Conservation (phyloP, 345 rosid genomes). For the Angophora floribunda region DNA sequence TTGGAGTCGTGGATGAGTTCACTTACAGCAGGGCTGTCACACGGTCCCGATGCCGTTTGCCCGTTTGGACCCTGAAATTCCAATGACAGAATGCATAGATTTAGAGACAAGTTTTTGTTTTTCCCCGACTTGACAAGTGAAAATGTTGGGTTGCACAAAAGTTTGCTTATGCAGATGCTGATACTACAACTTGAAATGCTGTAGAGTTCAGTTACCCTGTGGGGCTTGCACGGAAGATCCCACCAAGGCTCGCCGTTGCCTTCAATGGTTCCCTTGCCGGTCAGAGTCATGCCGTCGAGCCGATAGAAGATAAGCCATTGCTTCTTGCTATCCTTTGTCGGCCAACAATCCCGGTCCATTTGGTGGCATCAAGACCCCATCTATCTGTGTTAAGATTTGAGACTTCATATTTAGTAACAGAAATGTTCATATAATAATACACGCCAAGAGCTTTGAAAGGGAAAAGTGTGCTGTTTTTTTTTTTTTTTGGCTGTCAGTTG, state of each 20-base stretch:
- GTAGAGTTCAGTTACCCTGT: slow-evolving; percentile 39
- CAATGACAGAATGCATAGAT: not conserved
- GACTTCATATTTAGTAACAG: not conserved
- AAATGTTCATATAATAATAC: not conserved
- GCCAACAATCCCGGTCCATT: slow-evolving; percentile 93
- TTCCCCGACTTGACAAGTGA: not conserved
- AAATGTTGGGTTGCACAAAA: not conserved
- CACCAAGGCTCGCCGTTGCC: slow-evolving; percentile 98
- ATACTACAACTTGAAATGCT: not conserved
- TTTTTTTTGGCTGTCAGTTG: not conserved
- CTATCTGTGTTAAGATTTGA: slow-evolving; percentile 31
- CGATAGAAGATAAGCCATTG: slow-evolving; percentile 95
- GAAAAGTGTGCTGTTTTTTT: not conserved
- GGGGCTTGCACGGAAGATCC: slow-evolving; percentile 99
- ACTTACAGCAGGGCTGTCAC: slow-evolving; percentile 88
- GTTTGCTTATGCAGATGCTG: slow-evolving; percentile 58
- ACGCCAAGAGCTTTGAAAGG: not conserved
- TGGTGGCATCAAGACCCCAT: slow-evolving; percentile 80
- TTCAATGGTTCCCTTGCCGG: slow-evolving; percentile 80
- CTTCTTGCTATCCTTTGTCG: slow-evolving; percentile 49
- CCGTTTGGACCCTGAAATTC: slow-evolving; percentile 63
- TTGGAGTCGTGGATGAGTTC: not conserved
- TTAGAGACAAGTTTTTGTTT: not conserved
- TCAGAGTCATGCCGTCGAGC: slow-evolving; percentile 49
- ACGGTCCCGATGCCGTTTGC: slow-evolving; percentile 46